Evolutionary conservation across 495 filamentous ascomycete genomes (phyloP).

Genomic region (Tuber indicum): DNA sequence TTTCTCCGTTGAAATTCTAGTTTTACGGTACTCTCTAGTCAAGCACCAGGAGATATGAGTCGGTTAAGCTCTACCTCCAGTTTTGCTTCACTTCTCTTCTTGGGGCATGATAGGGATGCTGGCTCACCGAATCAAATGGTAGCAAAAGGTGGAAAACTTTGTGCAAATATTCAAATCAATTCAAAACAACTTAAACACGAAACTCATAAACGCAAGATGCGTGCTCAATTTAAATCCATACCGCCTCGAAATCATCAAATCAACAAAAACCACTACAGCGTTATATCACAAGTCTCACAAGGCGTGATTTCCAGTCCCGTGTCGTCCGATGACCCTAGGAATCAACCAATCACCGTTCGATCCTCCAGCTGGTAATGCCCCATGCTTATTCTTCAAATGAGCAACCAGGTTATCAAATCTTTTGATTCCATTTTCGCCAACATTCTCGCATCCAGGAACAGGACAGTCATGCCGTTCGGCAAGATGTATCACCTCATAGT

Average conservation of each 20-base stretch:
- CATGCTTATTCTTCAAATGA: neutral
- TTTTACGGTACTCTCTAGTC: neutral
- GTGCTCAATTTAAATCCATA: neutral
- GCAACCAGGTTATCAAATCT: constrained; percentile 7
- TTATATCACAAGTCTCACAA: neutral
- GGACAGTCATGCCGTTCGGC: neutral
- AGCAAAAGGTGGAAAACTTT: neutral
- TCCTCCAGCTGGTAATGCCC: neutral
- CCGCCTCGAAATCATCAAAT: neutral
- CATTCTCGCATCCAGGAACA: neutral
- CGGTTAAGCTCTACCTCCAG: neutral
- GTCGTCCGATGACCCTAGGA: too few species aligned
- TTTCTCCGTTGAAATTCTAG: neutral
- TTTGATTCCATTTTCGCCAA: neutral
- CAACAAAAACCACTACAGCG: neutral
- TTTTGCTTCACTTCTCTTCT: neutral
- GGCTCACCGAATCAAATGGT: neutral
- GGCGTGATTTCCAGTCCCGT: neutral
- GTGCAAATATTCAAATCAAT: neutral
- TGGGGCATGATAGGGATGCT: neutral
- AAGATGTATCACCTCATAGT: neutral
- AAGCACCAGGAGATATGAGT: neutral
- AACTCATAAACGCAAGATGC: too few species aligned
- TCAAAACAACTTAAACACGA: neutral
- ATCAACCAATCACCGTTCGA: neutral